These are phyloP conservation scores for Candida dubliniensis DNA, from an alignment of 1,139 yeast species.

Conservation along the genomic window DNA sequence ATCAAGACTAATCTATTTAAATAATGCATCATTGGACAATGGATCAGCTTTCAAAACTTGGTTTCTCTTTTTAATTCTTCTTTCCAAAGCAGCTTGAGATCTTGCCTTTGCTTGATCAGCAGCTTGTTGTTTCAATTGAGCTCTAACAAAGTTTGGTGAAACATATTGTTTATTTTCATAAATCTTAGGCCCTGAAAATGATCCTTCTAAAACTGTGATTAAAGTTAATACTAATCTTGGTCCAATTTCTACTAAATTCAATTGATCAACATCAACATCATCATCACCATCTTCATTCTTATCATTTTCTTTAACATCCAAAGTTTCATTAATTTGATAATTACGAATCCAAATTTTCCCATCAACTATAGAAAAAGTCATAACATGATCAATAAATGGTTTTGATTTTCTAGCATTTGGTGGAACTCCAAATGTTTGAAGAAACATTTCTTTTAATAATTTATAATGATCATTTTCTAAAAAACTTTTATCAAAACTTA, in stretches of 20 bases:
- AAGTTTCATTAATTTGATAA: constrained; percentile 84
- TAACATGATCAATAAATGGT: constrained; percentile 93
- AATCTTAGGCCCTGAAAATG: constrained; percentile 97
- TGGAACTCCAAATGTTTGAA: constrained; percentile 93
- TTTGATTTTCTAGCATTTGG: constrained; percentile 92
- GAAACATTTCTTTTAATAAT: constrained; percentile 81
- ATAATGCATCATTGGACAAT: constrained; percentile 73
- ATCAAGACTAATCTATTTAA: constrained; percentile 48
- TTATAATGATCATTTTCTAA: constrained; percentile 57
- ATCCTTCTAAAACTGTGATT: constrained; percentile 90
- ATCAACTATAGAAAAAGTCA: constrained; percentile 90
- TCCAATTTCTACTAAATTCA: constrained; percentile 89
- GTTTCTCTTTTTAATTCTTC: constrained; percentile 75
- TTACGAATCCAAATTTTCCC: constrained; percentile 95
- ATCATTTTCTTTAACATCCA: constrained; percentile 43
- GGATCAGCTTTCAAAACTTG: constrained; percentile 80
- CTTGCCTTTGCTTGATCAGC: constrained; percentile 80
- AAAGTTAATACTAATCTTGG: constrained; percentile 94
- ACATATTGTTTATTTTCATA: constrained; percentile 96
- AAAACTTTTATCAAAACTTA: constrained; percentile 83
- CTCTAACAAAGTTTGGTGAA: constrained; percentile 92
- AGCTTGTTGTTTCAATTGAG: constrained; percentile 77
- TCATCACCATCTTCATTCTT: constrained; percentile 34
- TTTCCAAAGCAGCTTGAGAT: constrained; percentile 74
- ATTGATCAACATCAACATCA: constrained; percentile 46